Evolutionary conservation across 2,329 filamentous ascomycete genomes (phyloP).

Genomic region (Penicillium thymicola): DNA sequence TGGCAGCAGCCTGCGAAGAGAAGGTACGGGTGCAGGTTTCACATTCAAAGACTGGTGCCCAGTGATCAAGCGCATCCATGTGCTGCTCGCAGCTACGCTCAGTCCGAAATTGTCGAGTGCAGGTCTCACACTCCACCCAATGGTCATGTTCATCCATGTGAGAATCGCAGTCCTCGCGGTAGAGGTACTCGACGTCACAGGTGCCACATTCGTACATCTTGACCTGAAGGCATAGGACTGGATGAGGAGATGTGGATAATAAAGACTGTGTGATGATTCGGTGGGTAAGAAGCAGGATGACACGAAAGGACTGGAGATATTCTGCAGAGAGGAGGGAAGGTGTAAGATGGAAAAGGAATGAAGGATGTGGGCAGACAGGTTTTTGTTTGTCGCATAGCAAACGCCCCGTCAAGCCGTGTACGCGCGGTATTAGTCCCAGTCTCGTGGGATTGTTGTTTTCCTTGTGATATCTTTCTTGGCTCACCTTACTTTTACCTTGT

Average conservation of each 20-base stretch:
- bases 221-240: not conserved
- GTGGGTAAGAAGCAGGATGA: not conserved
- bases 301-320: not conserved
- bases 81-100: not conserved
- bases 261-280: not conserved
- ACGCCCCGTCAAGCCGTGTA: not conserved
- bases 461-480: not conserved
- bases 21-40: constrained; percentile 22
- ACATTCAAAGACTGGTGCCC: constrained; percentile 10
- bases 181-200: not conserved
- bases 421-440: not conserved
- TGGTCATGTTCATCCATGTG: not conserved
- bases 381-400: not conserved
- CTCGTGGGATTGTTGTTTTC: no score
- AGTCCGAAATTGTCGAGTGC: not conserved
- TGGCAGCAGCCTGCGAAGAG: constrained; percentile 5
- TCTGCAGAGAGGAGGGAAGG: not conserved
- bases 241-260: not conserved
- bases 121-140: not conserved
- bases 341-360: not conserved
- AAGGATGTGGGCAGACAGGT: not conserved
- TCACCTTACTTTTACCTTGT: not conserved
- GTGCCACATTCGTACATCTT: not conserved
- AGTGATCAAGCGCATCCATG: not conserved
- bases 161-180: not conserved